These are phyloP conservation scores for Aspergillus fumigatus DNA, from an alignment of 2,329 filamentous ascomycete species.

Conservation along the genomic window DNA sequence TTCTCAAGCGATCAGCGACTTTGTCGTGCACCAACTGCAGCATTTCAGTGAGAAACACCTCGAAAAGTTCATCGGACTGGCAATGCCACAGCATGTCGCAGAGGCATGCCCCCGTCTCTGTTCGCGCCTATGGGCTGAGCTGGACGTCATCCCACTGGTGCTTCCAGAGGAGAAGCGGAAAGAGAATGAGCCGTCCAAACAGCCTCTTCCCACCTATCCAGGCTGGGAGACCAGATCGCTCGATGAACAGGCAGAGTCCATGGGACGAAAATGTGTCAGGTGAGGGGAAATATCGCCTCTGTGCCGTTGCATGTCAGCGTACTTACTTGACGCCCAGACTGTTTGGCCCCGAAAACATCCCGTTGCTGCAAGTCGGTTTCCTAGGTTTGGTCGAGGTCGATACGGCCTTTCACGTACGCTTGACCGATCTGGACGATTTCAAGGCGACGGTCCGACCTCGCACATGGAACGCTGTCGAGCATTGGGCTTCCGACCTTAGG, in stretches of 20 bases:
- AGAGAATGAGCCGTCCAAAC: slow-evolving; percentile 15
- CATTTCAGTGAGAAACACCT: slow-evolving; percentile 61
- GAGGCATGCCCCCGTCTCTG: slow-evolving; percentile 61
- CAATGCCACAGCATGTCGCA: slow-evolving; percentile 59
- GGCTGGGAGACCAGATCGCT: slow-evolving; percentile 55
- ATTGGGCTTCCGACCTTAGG: slow-evolving; percentile 61
- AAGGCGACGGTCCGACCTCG: slow-evolving; percentile 54
- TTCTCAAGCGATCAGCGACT: slow-evolving; percentile 52
- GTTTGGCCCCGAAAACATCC: slow-evolving; percentile 68
- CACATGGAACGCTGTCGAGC: slow-evolving; percentile 63
- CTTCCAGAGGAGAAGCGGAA: slow-evolving; percentile 40
- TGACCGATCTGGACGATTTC: slow-evolving; percentile 57
- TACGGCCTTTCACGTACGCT: slow-evolving; percentile 57
- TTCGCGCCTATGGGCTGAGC: slow-evolving; percentile 67
- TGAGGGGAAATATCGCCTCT: slow-evolving; percentile 28
- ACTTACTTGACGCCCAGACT: slow-evolving; percentile 43
- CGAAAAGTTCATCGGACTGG: slow-evolving; percentile 70
- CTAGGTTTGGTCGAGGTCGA: slow-evolving; percentile 68
- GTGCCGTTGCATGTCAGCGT: neutral
- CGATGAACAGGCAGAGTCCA: slow-evolving; percentile 77
- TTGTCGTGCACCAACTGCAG: slow-evolving; percentile 54
- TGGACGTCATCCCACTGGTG: slow-evolving; percentile 71
- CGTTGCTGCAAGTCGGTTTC: slow-evolving; percentile 62
- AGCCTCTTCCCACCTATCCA: slow-evolving; percentile 23
- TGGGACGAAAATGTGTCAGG: slow-evolving; percentile 74